Percentiles rank a stretch among this genome's conserved stretches.
phyloP scores from a whole-genome alignment of 2,329 filamentous ascomycete species.

The Scedosporium boydii region DNA sequence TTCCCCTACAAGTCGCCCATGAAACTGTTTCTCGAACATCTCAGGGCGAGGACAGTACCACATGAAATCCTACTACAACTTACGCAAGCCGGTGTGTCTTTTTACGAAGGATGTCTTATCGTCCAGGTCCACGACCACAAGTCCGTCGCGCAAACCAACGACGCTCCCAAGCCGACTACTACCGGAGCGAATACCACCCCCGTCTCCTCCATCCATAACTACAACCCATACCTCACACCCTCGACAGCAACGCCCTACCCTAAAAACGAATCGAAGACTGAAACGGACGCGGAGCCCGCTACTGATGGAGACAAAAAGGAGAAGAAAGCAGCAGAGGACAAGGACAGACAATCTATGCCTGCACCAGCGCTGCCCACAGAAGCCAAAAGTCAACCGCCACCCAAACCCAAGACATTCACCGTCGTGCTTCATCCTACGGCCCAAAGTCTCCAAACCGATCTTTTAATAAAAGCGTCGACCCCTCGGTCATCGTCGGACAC shows the following conservation, averaged over 20 bases:
- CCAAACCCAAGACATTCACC: slow-evolving; percentile 61
- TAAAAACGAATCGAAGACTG: slow-evolving; percentile 37
- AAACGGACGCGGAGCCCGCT: slow-evolving; percentile 6
- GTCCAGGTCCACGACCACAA: slow-evolving; percentile 90
- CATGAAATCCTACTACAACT: slow-evolving; percentile 83
- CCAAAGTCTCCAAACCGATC: slow-evolving; percentile 64
- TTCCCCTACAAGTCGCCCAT: slow-evolving; percentile 91
- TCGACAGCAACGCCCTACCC: slow-evolving; percentile 77
- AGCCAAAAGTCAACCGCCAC: slow-evolving; percentile 28
- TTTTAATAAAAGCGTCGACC: slow-evolving; percentile 32
- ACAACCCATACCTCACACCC: slow-evolving; percentile 81
- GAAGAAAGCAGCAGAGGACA: slow-evolving; percentile 24
- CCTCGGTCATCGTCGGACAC: slow-evolving; percentile 3
- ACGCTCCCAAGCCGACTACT: slow-evolving; percentile 37
- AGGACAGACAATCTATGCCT: slow-evolving; percentile 51
- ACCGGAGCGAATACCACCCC: slow-evolving; percentile 51
- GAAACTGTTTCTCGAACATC: slow-evolving; percentile 68
- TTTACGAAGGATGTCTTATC: slow-evolving; percentile 93
- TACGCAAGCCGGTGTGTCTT: slow-evolving; percentile 58
- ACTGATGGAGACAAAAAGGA: slow-evolving; percentile 26
- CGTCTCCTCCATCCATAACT: slow-evolving; percentile 84
- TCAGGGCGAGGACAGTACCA: slow-evolving; percentile 68
- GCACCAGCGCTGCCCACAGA: slow-evolving; percentile 34
- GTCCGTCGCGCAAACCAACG: slow-evolving; percentile 51
- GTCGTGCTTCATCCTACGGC: slow-evolving; percentile 78